Conservation (phyloP, 2,329 filamentous ascomycete genomes). For the Exophiala dermatitidis region DNA sequence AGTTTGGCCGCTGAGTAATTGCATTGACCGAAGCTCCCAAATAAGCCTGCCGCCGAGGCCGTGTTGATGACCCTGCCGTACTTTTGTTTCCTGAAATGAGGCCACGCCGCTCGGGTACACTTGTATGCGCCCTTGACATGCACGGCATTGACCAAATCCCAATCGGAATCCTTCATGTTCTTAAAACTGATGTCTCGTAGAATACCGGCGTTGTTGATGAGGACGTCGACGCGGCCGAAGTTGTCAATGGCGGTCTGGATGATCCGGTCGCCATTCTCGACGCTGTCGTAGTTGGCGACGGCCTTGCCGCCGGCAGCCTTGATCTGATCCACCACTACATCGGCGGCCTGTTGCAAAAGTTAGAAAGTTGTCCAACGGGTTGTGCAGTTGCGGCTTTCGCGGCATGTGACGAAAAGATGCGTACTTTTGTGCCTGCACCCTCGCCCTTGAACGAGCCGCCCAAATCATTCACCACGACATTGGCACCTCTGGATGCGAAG, state of each 20-base stretch:
- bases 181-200: slow-evolving; percentile 94
- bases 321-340: slow-evolving; percentile 45
- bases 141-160: slow-evolving; percentile 89
- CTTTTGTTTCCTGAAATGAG: slow-evolving; percentile 97
- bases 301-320: slow-evolving; percentile 86
- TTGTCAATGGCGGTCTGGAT: slow-evolving; percentile 57
- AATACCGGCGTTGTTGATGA: slow-evolving; percentile 98
- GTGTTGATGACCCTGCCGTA: slow-evolving; percentile 96
- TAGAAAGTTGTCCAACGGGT: not conserved
- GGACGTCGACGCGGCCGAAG: slow-evolving; percentile 70
- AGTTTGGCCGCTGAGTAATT: slow-evolving; percentile 98
- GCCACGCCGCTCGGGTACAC: slow-evolving; percentile 90
- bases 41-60: slow-evolving; percentile 88
- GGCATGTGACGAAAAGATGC: slow-evolving; percentile 31
- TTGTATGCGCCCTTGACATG: slow-evolving; percentile 94
- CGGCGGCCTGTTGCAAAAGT: slow-evolving; percentile 48
- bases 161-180: slow-evolving; percentile 96
- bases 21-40: slow-evolving; percentile 89
- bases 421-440: slow-evolving; percentile 76
- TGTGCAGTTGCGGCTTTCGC: slow-evolving; percentile 72
- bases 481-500: slow-evolving; percentile 85
- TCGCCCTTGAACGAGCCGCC: slow-evolving; percentile 91
- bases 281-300: slow-evolving; percentile 87
- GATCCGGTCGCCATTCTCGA: slow-evolving; percentile 83
- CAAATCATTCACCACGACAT: slow-evolving; percentile 93